Conservation (phyloP, 805 yeast species). For the Candida verbasci region DNA sequence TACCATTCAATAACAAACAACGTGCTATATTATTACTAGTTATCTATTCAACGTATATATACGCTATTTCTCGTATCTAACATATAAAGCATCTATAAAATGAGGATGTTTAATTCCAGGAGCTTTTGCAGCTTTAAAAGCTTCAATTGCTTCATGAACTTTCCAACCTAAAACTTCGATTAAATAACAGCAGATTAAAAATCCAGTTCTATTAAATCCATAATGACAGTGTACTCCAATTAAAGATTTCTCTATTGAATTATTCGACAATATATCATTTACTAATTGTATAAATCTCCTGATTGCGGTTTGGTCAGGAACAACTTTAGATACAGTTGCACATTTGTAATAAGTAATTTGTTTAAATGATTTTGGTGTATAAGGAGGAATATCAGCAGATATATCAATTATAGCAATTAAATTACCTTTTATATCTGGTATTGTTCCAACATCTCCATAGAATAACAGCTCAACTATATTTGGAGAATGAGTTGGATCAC, state of each 20-base stretch:
- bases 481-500: slow-evolving; percentile 61
- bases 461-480: slow-evolving; percentile 43
- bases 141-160: slow-evolving; percentile 59
- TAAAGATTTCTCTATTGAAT: slow-evolving; percentile 23
- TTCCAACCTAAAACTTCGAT: slow-evolving; percentile 56
- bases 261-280: slow-evolving; percentile 37
- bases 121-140: slow-evolving; percentile 51
- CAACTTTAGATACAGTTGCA: slow-evolving; percentile 75
- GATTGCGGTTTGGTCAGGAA: slow-evolving; percentile 61
- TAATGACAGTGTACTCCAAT: slow-evolving; percentile 77
- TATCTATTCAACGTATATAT: too few relatives aligned
- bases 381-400: slow-evolving; percentile 67
- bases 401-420: slow-evolving; percentile 64
- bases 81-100: slow-evolving; percentile 66
- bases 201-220: slow-evolving; percentile 79
- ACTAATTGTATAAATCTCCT: slow-evolving; percentile 51
- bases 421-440: slow-evolving; percentile 19
- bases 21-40: too few relatives aligned
- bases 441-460: slow-evolving; percentile 17
- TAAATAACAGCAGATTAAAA: slow-evolving; percentile 63
- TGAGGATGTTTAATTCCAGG: slow-evolving; percentile 80
- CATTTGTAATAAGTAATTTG: slow-evolving; percentile 61
- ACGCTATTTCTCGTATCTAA: slow-evolving; percentile 50
- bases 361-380: slow-evolving; percentile 54
- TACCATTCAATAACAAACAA: too few relatives aligned